Percentiles rank a stretch among this genome's conserved stretches.
These are phyloP conservation scores for Neonectria neomacrospora DNA, from an alignment of 2,329 filamentous ascomycete genomes.

Conservation along the genomic window DNA sequence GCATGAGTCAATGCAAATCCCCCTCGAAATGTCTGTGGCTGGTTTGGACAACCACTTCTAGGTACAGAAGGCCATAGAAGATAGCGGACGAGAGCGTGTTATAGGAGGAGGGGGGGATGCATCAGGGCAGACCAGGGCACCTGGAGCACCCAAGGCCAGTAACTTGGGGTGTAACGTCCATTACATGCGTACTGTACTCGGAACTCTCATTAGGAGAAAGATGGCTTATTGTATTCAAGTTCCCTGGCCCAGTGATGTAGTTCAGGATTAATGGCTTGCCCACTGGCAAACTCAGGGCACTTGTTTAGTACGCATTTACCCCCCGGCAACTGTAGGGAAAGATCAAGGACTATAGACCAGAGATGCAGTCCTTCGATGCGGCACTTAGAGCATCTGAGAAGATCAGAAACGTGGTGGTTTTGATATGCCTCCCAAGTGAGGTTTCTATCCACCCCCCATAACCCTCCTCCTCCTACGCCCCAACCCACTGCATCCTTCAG, in stretches of 20 bases:
- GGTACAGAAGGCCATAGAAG: not conserved
- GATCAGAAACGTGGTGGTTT: not conserved
- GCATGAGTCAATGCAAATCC: not conserved
- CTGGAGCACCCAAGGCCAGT: not conserved
- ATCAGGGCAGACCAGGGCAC: not conserved
- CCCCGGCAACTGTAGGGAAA: not conserved
- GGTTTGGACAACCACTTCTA: not conserved
- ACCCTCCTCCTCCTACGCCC: not conserved
- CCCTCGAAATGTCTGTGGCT: not conserved
- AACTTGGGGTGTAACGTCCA: not conserved
- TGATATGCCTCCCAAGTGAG: not conserved
- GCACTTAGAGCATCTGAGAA: not conserved
- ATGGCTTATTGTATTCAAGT: not conserved
- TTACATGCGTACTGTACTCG: not conserved
- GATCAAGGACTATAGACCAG: not conserved
- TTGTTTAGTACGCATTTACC: not conserved
- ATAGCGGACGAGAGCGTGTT: not conserved
- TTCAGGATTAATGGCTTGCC: no score
- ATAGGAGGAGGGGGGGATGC: not conserved
- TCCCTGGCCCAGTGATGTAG: not conserved
- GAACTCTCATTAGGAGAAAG: not conserved
- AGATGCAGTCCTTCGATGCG: not conserved
- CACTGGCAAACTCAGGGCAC: no score
- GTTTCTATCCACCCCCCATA: not conserved
- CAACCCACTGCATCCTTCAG: not conserved